Evolutionary conservation across 106 monocot species (phyloP).

Genomic region (Dendrobium catenatum): DNA sequence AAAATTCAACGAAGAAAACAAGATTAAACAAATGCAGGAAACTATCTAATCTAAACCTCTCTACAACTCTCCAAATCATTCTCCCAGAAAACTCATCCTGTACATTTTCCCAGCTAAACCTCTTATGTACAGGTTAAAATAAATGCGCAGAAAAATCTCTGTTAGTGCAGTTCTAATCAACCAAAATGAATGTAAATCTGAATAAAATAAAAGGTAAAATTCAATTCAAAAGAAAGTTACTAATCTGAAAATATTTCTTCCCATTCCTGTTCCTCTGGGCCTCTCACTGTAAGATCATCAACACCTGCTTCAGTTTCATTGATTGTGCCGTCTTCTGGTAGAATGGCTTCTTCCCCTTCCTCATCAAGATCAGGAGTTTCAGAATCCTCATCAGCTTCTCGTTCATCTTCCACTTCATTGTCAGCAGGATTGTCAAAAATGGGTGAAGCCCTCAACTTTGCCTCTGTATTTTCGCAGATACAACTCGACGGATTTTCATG

Average conservation of each 20-base stretch:
- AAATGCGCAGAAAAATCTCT: not conserved
- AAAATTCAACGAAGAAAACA: too few relatives aligned
- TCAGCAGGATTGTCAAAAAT: not conserved
- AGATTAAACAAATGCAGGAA: too few relatives aligned
- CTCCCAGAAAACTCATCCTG: not conserved
- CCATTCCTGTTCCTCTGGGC: slow-evolving; percentile 39
- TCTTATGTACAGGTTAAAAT: not conserved
- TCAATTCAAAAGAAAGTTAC: not conserved
- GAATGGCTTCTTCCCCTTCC: slow-evolving; percentile 25
- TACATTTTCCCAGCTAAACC: not conserved
- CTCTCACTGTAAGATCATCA: slow-evolving; percentile 24
- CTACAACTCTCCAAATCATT: too few relatives aligned
- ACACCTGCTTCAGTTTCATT: slow-evolving; percentile 25
- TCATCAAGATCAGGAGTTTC: slow-evolving; percentile 49
- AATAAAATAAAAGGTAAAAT: not conserved
- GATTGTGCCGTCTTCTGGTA: not conserved
- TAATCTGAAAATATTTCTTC: slow-evolving; percentile 79
- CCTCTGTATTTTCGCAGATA: slow-evolving; percentile 41
- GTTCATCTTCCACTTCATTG: not conserved
- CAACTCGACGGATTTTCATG: slow-evolving; percentile 81
- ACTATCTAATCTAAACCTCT: too few relatives aligned
- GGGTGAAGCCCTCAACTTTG: not conserved
- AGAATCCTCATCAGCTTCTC: slow-evolving; percentile 26
- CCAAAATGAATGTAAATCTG: not conserved
- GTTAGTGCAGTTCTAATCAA: not conserved